Conservation (phyloP, 169 alveolate species). For the Toxoplasma gondii region DNA sequence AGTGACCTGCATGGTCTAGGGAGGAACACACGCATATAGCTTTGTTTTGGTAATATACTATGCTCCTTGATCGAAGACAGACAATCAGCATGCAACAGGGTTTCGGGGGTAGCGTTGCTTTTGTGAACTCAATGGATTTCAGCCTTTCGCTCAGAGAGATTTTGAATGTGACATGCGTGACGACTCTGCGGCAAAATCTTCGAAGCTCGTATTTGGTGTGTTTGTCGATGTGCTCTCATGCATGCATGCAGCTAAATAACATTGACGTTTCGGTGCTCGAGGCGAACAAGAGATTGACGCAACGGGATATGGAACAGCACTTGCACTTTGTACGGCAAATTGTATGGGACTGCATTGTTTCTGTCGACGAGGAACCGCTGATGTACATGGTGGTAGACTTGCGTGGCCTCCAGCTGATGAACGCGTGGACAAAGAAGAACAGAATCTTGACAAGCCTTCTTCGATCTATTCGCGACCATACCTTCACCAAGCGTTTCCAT, state of each 20-base stretch:
- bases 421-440: neutral
- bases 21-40: no score
- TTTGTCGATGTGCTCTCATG: neutral
- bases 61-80: no score
- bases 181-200: no score
- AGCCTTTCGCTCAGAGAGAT: no score
- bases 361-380: neutral
- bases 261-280: neutral
- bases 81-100: no score
- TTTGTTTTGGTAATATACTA: no score
- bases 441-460: neutral
- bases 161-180: no score
- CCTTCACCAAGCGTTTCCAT: neutral
- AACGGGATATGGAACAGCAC: slow-evolving; percentile 29
- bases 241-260: slow-evolving; percentile 7
- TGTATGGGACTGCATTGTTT: slow-evolving; percentile 29
- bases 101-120: no score
- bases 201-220: neutral
- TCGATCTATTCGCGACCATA: slow-evolving; percentile 27
- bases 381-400: slow-evolving; percentile 27
- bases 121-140: no score
- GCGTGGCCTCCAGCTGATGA: slow-evolving; percentile 22
- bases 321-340: slow-evolving; percentile 32
- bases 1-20: no score
- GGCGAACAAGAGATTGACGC: neutral